Base-by-base conservation (phyloP, 108 stramenopile genomes). In the Nannochloropsis gaditana region DNA sequence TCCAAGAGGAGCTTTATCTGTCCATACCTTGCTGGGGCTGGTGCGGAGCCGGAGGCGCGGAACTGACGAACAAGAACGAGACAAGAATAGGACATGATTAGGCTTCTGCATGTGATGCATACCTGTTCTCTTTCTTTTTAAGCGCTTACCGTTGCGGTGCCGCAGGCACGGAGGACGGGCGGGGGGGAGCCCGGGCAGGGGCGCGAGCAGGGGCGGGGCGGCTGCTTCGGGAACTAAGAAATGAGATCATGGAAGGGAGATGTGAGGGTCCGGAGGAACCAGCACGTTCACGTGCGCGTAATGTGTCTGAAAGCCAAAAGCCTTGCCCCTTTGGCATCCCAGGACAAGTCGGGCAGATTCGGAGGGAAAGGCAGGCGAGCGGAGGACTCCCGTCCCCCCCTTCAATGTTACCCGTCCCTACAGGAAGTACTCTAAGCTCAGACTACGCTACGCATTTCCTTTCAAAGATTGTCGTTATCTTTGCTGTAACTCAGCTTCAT, bases 131-230 rank as follows among this genome's bases (percentile, higher is more conserved):
- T 50, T 50, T 15, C 1, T 3, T 3, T 6, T 73, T n/a, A 73
- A 3, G n/a, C 59, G 3, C 59, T 15, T 73, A 73, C 59, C 59
- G 59, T n/a, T 73, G 59, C 19, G 59, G 59, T n/a, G 59, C 59
- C 59, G 59, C 59, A 15, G 59, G 59, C 59, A 73, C 59, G 6
- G 59, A 73, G 31, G 31, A 31, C 31, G 31, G 31, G 59, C 59
- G 59, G 59, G 59, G n/a, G 59, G 59, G 59, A 73, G 59, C 59
- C 19, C 59, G 59, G 59, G 59, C 59, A 73, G 59, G 59, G 59
- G 59, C 59, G 59, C 59, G 59, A n/a, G 59, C 15, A n/a, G 59
- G 59, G 59, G 59, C 59, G 8, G 59, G 59, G 59, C 59, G 59
- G 59, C 59, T 73, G 59, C 59, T 73, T 2, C 59, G 59, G 59